phyloP scores from a whole-genome alignment of 345 rosid genomes.

The Erysimum cheiranthoides region DNA sequence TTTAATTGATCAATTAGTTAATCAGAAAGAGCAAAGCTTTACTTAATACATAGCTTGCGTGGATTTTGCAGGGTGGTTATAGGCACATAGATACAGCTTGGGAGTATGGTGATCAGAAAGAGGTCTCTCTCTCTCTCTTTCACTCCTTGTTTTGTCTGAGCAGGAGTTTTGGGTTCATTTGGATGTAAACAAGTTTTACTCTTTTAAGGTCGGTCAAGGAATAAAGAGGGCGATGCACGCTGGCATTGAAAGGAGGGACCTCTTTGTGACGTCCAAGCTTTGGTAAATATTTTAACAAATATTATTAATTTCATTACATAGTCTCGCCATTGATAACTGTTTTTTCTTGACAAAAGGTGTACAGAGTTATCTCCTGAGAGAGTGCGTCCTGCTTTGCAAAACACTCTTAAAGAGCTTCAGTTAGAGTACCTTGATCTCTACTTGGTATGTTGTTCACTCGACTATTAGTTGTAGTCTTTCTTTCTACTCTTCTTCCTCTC shows the following conservation, averaged over 20 bases:
- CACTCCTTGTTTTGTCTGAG: background rate
- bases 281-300: conserved; percentile 42
- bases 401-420: conserved; percentile 62
- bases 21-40: background rate
- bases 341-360: conserved; percentile 47
- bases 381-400: conserved; percentile 55
- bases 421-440: conserved; percentile 64
- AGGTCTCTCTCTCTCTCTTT: conserved; percentile 38
- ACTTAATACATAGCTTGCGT: background rate
- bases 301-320: background rate
- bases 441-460: conserved; percentile 43
- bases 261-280: conserved; percentile 62
- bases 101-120: conserved; percentile 53
- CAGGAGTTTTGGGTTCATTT: background rate
- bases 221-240: conserved; percentile 57
- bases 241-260: conserved; percentile 57
- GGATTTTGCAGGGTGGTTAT: conserved; percentile 53
- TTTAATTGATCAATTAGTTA: no score
- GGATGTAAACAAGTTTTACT: background rate
- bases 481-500: background rate
- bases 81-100: conserved; percentile 61
- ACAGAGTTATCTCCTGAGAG: conserved; percentile 56
- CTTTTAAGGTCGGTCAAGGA: conserved; percentile 51
- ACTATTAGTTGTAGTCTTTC: background rate
- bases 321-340: background rate